Evolutionary conservation across 768 basidiomycete genomes (phyloP).

Genomic region (Butyriboletus loyo): DNA sequence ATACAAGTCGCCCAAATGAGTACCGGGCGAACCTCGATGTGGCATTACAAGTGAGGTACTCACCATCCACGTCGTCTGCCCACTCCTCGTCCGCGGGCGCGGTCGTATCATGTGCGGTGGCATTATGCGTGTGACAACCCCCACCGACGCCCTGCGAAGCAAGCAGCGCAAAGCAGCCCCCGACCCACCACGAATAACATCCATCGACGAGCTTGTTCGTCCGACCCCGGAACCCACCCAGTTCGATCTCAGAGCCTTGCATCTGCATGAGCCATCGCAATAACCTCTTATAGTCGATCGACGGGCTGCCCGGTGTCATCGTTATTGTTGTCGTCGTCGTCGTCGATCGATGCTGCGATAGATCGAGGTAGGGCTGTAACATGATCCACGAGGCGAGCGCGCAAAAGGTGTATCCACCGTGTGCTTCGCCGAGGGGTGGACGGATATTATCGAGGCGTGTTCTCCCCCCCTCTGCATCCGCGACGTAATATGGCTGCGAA

Average conservation of each 20-base stretch:
- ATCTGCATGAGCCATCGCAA: slow-evolving; percentile 81
- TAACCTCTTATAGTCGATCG: slow-evolving; percentile 57
- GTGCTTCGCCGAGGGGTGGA: slow-evolving; percentile 89
- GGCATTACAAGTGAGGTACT: slow-evolving; percentile 3
- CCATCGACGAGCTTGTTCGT: slow-evolving; percentile 99
- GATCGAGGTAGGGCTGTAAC: slow-evolving; percentile 53
- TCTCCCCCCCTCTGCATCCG: slow-evolving; percentile 11
- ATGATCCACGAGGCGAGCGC: slow-evolving; percentile 82
- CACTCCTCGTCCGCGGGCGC: slow-evolving; percentile 44
- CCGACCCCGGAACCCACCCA: slow-evolving; percentile 90
- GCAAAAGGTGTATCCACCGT: slow-evolving; percentile 97
- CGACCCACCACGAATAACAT: slow-evolving; percentile 99
- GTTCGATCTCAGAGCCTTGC: slow-evolving; percentile 79
- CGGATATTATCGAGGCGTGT: slow-evolving; percentile 45
- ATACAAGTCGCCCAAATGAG: neutral
- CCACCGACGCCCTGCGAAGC: slow-evolving; percentile 52
- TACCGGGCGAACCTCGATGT: neutral
- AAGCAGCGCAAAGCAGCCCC: slow-evolving; percentile 77
- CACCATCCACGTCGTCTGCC: slow-evolving; percentile 74
- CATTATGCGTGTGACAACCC: neutral
- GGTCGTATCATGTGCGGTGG: neutral
- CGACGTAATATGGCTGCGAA: slow-evolving; percentile 62
- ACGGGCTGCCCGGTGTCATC: slow-evolving; percentile 17
- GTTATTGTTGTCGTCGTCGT: neutral
- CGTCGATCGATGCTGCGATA: neutral